Base-by-base conservation (phyloP, 1,284 basidiomycete species). In the Leccinum colubrinum region DNA sequence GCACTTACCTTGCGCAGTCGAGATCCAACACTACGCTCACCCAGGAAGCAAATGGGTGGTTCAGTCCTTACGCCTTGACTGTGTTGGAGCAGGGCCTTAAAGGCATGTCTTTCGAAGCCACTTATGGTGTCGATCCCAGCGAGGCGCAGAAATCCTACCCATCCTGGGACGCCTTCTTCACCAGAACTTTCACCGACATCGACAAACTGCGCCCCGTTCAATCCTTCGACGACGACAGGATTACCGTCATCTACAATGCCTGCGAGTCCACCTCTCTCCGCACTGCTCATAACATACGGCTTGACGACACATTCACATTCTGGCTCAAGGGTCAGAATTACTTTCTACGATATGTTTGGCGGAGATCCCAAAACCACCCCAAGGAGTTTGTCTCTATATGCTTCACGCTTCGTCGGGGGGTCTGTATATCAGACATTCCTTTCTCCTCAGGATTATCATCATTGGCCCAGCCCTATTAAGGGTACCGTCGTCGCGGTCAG, bases 401-500 rank as follows among this genome's bases (percentile, higher is more conserved):
- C 64, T 3, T 0, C n/a, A 27, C 68, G 7, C 50, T 85, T 85
- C 61, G 70, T 76, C 6, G 82, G 81, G 2, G 83, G 83, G 1
- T 81, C 83, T 0, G 72, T 86, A 56, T 85, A 79, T 66, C 86
- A 86, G 65, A 82, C 79, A 0, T 85, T 81, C 74, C 78, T 86
- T 57, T 74, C 72, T 30, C 74, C 81, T 0, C 62, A 74, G 4
- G 76, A 77, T 14, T 86, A 84, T 66, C 84, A 86, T 64, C 81
- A 83, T 48, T 86, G 83, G 84, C 80, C 81, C 66, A 73, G 76
- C 30, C 85, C 85, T 7, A 76, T 87, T 6, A 73, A 75, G 8
- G 85, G 84, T 1, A 77, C 61, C 0, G 74, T 86, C 62, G 69
- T 71, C 25, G 80, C 82, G 60, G 72, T 74, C 4, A 74, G 74